phyloP scores from a whole-genome alignment of 1,139 yeast genomes.

The Debaryomyces fabryi region DNA sequence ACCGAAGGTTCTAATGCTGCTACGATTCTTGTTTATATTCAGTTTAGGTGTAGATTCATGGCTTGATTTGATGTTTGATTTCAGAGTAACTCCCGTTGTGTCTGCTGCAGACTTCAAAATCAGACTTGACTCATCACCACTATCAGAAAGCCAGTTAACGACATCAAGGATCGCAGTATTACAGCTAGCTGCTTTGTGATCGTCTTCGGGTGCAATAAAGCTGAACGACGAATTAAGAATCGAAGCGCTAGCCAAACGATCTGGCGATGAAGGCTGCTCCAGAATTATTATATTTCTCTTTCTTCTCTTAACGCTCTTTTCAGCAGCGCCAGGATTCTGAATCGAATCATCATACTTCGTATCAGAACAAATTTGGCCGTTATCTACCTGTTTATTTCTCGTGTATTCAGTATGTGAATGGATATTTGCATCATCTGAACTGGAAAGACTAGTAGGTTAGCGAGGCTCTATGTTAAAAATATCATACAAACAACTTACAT shows the following conservation, averaged over 20 bases:
- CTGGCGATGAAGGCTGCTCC: constrained; percentile 1
- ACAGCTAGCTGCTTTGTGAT: neutral
- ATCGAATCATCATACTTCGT: neutral
- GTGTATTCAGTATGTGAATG: neutral
- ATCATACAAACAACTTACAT: constrained; percentile 19
- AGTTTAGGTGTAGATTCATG: neutral
- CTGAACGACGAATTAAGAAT: constrained; percentile 7
- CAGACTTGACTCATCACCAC: constrained; percentile 15
- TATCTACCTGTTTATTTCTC: neutral
- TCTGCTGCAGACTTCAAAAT: neutral
- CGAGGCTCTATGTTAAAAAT: constrained; percentile 3
- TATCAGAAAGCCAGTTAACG: constrained; percentile 30
- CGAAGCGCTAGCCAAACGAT: neutral
- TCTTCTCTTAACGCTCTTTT: neutral
- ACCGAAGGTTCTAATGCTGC: neutral
- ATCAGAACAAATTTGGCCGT: neutral
- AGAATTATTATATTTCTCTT: neutral
- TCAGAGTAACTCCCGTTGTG: neutral
- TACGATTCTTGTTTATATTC: neutral
- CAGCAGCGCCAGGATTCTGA: neutral
- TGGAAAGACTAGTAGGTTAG: constrained; percentile 13
- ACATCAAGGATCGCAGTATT: constrained; percentile 20
- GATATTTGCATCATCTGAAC: constrained; percentile 6
- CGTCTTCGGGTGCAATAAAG: neutral
- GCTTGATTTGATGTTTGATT: neutral